Base-by-base conservation (phyloP, 2,329 filamentous ascomycete genomes). In the Parafenestella ontariensis region DNA sequence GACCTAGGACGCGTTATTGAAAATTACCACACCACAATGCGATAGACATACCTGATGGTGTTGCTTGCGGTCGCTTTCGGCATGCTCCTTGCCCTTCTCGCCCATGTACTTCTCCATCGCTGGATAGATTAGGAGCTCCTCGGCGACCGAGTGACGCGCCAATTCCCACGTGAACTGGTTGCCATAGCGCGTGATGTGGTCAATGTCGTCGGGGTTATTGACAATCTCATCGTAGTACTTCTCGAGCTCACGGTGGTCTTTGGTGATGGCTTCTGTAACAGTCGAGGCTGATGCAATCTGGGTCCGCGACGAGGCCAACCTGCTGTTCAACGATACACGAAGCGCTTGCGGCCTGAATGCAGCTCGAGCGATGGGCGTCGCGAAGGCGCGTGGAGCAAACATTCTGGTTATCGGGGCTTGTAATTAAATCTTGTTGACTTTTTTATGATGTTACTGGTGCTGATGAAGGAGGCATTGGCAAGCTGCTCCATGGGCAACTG, bases 101-200 rank as follows among this genome's bases (percentile, higher is more conserved):
- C 63, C 64, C 24, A 76, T 50, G 54, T 76, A 68, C 53, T 74
- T 71, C 53, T 74, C 72, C 57, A 76, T 69, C 2, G 69, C 72
- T 9, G 74, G 73, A 53, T 76, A 76, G 8, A 76, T 62, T 6
- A 74, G 68, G 5, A 84, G 65, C 58, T 84, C 82, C 54, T 84
- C 81, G 8, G 77, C 80, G 46, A 83, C 75, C 0, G 79, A 76
- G 63, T 84, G 81, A 9, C 82, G 79, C 23, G 81, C 79, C 0
- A 84, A 72, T 54, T 83, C 80, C 82, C 82, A 83, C 13, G 77
- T 79, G 56, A 84, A 81, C 53, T 82, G 77, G 49, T 84, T 84
- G 51, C 81, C 77, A 54, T 74, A 83, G 11, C 78, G 75, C 5
- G 70, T 72, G 49, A 78, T 75, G 23, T 78, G 73, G 28, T 82